Evolutionary conservation across 371 early-diverging fungal species (phyloP).

Genomic region (Conidiobolus incongruus): DNA sequence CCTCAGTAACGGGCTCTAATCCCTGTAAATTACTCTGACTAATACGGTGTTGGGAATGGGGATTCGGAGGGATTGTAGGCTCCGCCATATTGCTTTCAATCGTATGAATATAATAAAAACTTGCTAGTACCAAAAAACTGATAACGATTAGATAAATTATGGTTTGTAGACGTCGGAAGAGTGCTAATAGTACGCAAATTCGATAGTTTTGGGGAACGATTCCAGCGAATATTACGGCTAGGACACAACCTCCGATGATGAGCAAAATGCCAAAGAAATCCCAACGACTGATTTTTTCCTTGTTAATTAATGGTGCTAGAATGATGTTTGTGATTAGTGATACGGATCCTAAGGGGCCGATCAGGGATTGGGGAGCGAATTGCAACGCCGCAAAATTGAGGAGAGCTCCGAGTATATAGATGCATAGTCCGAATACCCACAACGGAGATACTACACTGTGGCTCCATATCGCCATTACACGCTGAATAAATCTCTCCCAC

Average conservation of each 20-base stretch:
- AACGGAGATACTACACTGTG: conserved; percentile 6
- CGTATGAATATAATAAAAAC: conserved; percentile 24
- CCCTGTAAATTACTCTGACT: too few species aligned
- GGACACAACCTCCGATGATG: conserved; percentile 51
- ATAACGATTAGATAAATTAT: conserved; percentile 44
- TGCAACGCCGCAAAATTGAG: conserved; percentile 51
- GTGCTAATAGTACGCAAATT: conserved; percentile 44
- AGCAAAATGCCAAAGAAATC: conserved; percentile 53
- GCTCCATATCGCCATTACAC: neutral
- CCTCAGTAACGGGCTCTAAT: too few species aligned
- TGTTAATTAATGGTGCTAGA: conserved; percentile 63
- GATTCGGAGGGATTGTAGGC: neutral
- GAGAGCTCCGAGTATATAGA: conserved; percentile 54
- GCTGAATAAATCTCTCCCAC: conserved; percentile 8
- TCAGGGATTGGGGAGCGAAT: conserved; percentile 70
- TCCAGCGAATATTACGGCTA: conserved; percentile 52
- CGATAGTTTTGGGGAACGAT: conserved; percentile 30
- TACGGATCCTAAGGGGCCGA: conserved; percentile 59
- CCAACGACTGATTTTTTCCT: conserved; percentile 27
- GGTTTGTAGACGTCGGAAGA: conserved; percentile 38
- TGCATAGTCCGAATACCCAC: conserved; percentile 36
- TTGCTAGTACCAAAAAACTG: conserved; percentile 17
- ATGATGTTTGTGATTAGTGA: conserved; percentile 66
- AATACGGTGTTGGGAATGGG: neutral
- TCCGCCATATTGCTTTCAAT: conserved; percentile 31